phyloP scores from a whole-genome alignment of 176 grass and related monocot species.

The Ensete ventricosum region DNA sequence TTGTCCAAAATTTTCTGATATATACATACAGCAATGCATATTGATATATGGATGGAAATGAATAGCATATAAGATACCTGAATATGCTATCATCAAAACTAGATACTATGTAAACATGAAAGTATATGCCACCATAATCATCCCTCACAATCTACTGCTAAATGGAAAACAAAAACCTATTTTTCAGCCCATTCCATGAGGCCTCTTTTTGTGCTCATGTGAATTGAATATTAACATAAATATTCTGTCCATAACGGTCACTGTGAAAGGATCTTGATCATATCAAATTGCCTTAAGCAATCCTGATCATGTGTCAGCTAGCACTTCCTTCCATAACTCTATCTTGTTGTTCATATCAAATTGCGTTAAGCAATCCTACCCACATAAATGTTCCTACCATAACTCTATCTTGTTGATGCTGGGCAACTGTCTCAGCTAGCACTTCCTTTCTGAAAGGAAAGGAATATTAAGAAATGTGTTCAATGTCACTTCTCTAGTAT shows the following conservation, averaged over 20 bases:
- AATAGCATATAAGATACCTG: neutral
- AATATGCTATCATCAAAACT: neutral
- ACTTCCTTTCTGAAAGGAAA: neutral
- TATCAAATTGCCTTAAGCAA: neutral
- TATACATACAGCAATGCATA: no score
- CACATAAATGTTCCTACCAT: neutral
- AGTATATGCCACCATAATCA: no score
- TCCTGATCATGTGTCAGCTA: neutral
- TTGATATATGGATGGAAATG: neutral
- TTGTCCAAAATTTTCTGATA: no score
- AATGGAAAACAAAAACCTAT: no score
- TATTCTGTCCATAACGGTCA: neutral
- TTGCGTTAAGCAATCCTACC: neutral
- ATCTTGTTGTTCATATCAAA: neutral
- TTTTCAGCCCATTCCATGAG: no score
- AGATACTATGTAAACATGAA: no score
- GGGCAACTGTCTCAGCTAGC: neutral
- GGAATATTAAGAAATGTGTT: neutral
- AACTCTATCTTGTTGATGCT: neutral
- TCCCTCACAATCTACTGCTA: no score
- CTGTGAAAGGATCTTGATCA: neutral
- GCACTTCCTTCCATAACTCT: neutral
- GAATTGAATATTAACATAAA: no score
- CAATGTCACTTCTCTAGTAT: neutral
- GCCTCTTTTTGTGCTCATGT: no score